Evolutionary conservation across 2,329 filamentous ascomycete genomes (phyloP).

Genomic region (Orbilia brochopaga): DNA sequence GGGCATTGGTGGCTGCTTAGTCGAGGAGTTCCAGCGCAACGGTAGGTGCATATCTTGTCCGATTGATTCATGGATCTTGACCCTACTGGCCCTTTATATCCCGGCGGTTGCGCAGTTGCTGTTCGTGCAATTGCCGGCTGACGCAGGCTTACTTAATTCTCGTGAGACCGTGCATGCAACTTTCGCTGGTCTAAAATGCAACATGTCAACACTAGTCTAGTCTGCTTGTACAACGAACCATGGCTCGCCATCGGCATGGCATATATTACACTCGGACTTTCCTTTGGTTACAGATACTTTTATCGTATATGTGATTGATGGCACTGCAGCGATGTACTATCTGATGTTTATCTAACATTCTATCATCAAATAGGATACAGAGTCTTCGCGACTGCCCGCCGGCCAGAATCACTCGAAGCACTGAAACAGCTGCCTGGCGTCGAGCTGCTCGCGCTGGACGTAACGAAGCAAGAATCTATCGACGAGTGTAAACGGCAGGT

Average conservation of each 20-base stretch:
- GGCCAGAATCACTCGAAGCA: conserved; percentile 61
- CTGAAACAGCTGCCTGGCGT: conserved; percentile 61
- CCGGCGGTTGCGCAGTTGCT: too few species aligned
- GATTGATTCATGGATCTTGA: background rate
- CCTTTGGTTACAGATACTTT: too few species aligned
- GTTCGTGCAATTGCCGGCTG: too few species aligned
- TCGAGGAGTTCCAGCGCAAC: conserved; percentile 63
- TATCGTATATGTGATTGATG: too few species aligned
- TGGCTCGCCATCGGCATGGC: too few species aligned
- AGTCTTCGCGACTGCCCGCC: conserved; percentile 67
- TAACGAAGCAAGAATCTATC: conserved; percentile 64
- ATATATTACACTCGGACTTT: too few species aligned
- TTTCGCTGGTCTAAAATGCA: too few species aligned
- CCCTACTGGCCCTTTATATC: background rate
- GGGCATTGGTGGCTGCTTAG: conserved; percentile 66
- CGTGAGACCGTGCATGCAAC: too few species aligned
- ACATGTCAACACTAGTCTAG: conserved; percentile 28
- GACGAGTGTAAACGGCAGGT: conserved; percentile 62
- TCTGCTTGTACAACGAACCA: conserved; percentile 15
- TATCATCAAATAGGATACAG: conserved; percentile 60
- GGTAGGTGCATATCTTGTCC: conserved; percentile 57
- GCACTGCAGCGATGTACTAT: too few species aligned
- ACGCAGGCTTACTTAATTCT: too few species aligned
- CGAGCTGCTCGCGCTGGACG: conserved; percentile 63
- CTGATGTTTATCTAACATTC: too few species aligned